phyloP scores from a whole-genome alignment of 1,139 yeast species.

The Lodderomyces orthopsilosis region DNA sequence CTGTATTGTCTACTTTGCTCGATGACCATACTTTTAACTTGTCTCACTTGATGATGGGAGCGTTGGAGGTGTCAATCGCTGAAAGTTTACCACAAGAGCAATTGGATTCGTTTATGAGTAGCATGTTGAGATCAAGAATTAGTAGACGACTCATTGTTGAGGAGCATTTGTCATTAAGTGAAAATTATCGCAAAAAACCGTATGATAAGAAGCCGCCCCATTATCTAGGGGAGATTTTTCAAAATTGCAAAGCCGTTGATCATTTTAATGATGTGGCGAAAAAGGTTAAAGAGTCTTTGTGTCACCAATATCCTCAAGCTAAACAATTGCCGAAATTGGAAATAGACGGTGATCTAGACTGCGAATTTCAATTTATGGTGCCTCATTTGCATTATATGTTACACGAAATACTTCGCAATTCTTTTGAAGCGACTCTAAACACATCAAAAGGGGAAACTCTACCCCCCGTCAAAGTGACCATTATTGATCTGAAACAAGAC shows the following conservation, averaged over 20 bases:
- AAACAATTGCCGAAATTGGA: constrained; percentile 70
- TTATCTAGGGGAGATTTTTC: constrained; percentile 84
- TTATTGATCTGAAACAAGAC: constrained; percentile 63
- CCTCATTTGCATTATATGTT: constrained; percentile 83
- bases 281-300: constrained; percentile 41
- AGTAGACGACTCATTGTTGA: constrained; percentile 88
- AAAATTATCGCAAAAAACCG: constrained; percentile 50
- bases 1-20: constrained; percentile 56
- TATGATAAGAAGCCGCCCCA: constrained; percentile 55
- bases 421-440: constrained; percentile 73
- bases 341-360: constrained; percentile 63
- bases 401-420: constrained; percentile 83
- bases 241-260: constrained; percentile 72
- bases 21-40: constrained; percentile 78
- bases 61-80: constrained; percentile 73
- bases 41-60: constrained; percentile 91
- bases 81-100: constrained; percentile 58
- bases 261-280: constrained; percentile 57
- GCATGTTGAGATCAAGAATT: constrained; percentile 78
- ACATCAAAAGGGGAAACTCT: constrained; percentile 32
- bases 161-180: constrained; percentile 79
- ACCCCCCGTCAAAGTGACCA: constrained; percentile 71
- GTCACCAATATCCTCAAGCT: constrained; percentile 50
- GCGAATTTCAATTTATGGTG: constrained; percentile 76
- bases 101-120: constrained; percentile 71